Evolutionary conservation across 1,284 basidiomycete genomes (phyloP), one percentile per base, ranked within the genome.

Genomic region (Tremellales sp.): DNA sequence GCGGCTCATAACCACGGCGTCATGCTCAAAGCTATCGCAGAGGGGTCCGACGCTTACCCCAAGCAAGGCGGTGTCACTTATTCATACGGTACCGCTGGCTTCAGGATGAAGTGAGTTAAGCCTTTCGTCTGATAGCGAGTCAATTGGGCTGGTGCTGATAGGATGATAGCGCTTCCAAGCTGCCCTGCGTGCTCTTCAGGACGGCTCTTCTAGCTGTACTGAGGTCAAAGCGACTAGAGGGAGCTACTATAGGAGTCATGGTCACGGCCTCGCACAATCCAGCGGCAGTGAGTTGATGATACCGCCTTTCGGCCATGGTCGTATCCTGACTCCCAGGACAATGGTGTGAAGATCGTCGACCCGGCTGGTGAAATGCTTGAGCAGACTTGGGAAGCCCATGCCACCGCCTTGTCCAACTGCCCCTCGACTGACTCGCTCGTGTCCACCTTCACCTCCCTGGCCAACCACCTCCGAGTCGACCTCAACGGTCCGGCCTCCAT

Each of bases 301-400:
- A 8, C 11, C 21, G 23, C 15, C 15, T 27, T 7, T 4, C 26
- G 25, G 24, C 17, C 15, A 17, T 24, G 25, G 23, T 17, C 22
- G 23, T 2, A 24, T 13, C 19, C 12, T 3, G 3, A 23, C 24
- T 54, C 52, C 26, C 64, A 97, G 89, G 96, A 99, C 74, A 99
- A 99, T 72, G 96, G 96, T 29, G 90, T 97, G 55, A 99, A 98
- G 74, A 83, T 98, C 45, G 90, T 99, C 40, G 96, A 99, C 75
- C 89, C 96, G 15, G 84, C 84, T 12, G 96, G 96, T n/a, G 96
- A 99, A 73, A 99, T 99, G 96, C 82, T 99, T n/a, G 88, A 94
- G 66, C 78, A 87, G 1, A 81, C 88, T 27, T 99, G 96, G 96
- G 96, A 99, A 73, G 69, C 73, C 0, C 82, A 94, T 68, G 93